Evolutionary conservation across 2,329 filamentous ascomycete species (phyloP), one percentile per base, ranked within the genome.

Genomic region (Cladosporium sp.): DNA sequence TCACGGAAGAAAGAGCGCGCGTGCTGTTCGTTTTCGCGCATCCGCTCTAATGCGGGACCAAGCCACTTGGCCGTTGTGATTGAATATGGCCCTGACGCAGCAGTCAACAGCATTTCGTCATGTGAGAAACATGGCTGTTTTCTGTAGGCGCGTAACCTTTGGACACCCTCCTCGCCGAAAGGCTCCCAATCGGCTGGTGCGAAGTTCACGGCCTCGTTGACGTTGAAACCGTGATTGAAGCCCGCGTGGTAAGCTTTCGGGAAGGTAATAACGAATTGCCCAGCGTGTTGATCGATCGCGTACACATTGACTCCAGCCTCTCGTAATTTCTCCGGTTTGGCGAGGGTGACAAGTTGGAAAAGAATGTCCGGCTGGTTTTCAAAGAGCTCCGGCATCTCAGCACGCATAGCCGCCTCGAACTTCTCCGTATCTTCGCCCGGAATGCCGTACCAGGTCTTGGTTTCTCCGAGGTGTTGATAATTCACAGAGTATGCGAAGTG

Each of bases 391-490:
- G 94, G 94, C 0, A 99, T 92, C 1, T 94, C 92, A 68, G 96
- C 90, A 45, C 86, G 86, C 93, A 99, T 97, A 0, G 94, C 94
- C 56, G 88, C 83, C 74, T 99, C 94, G 59, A 99, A 99, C 65
- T 94, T 96, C 67, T 94, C 89, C 0, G 92, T 90, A 71, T 97
- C 94, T 42, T 90, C 89, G 13, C 89, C 93, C 0, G 94, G 94
- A 64, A 99, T 97, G 3, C 94, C 94, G 67, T 99, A 99, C 94
- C 94, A 99, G 0, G 94, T 99, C 77, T 99, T 99, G 1, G 94
- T 99, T 1, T 92, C 91, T 9, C 94, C 94, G 67, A 99, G 96
- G 68, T 99, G 94, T 71, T 99, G 94, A 67, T 97, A 99, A 65
- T 99, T 99, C 53, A 94, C 89, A 0, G 94, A 99, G 71, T 97